Conservation (phyloP, 192 early-diverging fungal genomes). For the Backusella luteola region DNA sequence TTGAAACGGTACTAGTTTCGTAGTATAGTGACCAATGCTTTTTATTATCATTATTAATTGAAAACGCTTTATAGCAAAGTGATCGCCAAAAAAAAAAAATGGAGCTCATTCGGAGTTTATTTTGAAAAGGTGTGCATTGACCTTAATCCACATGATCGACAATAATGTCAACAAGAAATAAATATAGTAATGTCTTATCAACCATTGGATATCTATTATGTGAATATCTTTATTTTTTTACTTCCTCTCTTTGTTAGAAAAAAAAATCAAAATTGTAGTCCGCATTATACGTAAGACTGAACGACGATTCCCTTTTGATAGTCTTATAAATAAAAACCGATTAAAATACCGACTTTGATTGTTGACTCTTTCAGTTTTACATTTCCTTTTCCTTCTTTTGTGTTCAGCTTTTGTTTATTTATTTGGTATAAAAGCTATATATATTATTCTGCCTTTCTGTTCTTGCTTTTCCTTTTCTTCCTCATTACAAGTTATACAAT, state of each 20-base stretch:
- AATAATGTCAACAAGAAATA: not conserved
- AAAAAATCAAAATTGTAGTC: too few species aligned
- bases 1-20: too few species aligned
- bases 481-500: not conserved
- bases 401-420: not conserved
- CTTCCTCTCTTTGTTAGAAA: not conserved
- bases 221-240: too few species aligned
- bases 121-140: not conserved
- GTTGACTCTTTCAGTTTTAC: not conserved
- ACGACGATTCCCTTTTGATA: too few species aligned
- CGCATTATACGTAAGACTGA: too few species aligned
- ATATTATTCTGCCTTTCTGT: not conserved
- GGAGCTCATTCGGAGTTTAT: not conserved
- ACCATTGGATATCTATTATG: too few species aligned
- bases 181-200: not conserved
- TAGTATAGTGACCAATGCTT: too few species aligned
- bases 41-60: not conserved
- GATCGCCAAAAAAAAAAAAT: not conserved
- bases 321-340: not conserved
- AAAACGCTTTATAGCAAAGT: not conserved
- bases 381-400: not conserved
- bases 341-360: not conserved
- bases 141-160: not conserved
- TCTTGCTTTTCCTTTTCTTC: not conserved
- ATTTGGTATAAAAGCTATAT: not conserved